A percentile compares a stretch with the other conserved stretches of the same genome.
phyloP scores from a whole-genome alignment of 345 rosid species.

The Viola odorata region DNA sequence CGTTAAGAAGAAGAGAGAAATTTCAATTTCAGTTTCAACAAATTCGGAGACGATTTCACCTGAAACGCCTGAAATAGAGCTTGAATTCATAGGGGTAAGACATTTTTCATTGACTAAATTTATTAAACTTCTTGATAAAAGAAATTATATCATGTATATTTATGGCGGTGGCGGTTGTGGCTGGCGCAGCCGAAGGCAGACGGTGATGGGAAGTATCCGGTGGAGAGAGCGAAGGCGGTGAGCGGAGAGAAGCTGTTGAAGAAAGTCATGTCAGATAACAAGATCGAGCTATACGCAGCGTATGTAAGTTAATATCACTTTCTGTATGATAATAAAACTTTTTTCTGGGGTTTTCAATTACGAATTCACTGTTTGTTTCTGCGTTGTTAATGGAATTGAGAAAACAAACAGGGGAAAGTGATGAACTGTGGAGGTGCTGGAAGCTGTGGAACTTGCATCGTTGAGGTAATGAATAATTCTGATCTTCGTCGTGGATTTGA shows the following conservation, averaged over 20 bases:
- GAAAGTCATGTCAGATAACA: conserved; percentile 72
- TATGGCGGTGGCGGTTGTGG: conserved; percentile 10
- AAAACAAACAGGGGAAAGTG: conserved; percentile 73
- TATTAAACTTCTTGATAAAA: background rate
- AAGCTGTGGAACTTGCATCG: conserved; percentile 93
- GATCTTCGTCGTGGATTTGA: too few relatives aligned
- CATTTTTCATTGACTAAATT: background rate
- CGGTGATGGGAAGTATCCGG: conserved; percentile 55
- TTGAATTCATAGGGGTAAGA: conserved; percentile 64
- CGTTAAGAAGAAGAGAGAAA: conserved; percentile 11
- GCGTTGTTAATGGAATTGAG: background rate
- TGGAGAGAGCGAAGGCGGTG: conserved; percentile 52
- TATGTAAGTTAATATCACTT: conserved; percentile 43
- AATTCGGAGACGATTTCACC: conserved; percentile 23
- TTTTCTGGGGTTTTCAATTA: too few relatives aligned
- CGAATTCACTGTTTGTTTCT: background rate
- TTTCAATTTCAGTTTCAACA: conserved; percentile 18
- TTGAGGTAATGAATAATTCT: conserved; percentile 42
- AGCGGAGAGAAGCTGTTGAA: conserved; percentile 82
- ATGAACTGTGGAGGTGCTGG: conserved; percentile 98
- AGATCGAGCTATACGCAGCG: conserved; percentile 76
- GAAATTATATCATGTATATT: background rate
- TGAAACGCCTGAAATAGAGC: conserved; percentile 61
- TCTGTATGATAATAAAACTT: background rate
- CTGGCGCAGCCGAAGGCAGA: conserved; percentile 57